Conservation (phyloP, 2,329 filamentous ascomycete genomes). For the Leptographium lundbergii region DNA sequence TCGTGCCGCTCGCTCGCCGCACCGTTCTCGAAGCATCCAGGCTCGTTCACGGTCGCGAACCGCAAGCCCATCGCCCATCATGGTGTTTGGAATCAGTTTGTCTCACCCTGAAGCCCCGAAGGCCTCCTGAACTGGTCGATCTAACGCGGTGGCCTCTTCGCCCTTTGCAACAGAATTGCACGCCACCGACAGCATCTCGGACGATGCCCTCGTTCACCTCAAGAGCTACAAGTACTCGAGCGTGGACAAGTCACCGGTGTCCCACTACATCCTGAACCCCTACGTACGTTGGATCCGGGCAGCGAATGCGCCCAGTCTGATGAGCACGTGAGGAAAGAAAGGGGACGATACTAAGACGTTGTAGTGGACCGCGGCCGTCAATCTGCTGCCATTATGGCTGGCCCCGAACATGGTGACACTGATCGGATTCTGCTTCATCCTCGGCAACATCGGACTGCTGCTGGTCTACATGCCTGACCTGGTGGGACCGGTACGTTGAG, state of each 20-base stretch:
- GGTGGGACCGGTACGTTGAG: slow-evolving; percentile 60
- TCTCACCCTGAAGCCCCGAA: background rate
- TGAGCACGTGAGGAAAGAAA: background rate
- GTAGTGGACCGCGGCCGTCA: slow-evolving; percentile 94
- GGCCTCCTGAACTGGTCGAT: background rate
- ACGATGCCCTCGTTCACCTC: slow-evolving; percentile 81
- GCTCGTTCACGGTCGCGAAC: background rate
- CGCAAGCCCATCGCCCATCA: background rate
- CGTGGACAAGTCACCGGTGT: slow-evolving; percentile 90
- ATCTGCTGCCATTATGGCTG: slow-evolving; percentile 86
- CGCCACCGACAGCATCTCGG: slow-evolving; percentile 61
- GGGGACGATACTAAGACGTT: background rate
- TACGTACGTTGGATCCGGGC: slow-evolving; percentile 54
- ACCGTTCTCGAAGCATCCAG: too few relatives aligned
- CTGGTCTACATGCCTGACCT: slow-evolving; percentile 80
- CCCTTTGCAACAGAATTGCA: background rate
- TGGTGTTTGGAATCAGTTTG: background rate
- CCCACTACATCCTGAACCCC: slow-evolving; percentile 84
- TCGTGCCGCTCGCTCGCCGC: background rate
- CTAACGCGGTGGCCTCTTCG: background rate
- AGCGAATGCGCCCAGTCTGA: background rate
- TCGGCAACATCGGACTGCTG: slow-evolving; percentile 65
- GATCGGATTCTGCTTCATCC: slow-evolving; percentile 86
- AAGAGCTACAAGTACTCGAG: slow-evolving; percentile 96
- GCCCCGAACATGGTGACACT: slow-evolving; percentile 97